Evolutionary conservation across 768 basidiomycete species (phyloP).

Genomic region (Suillus fuscotomentosus): DNA sequence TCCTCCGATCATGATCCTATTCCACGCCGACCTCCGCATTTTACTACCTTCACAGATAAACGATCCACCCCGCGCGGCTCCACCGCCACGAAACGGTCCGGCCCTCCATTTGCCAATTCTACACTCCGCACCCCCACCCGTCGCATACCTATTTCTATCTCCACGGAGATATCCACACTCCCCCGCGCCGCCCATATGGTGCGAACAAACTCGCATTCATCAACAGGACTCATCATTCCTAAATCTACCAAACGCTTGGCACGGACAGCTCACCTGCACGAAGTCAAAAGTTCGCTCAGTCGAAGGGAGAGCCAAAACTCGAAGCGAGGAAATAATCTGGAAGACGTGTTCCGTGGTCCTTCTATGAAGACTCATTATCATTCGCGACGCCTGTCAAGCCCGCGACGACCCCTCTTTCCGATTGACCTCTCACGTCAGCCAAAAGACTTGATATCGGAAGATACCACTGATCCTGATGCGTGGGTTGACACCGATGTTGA

Average conservation of each 20-base stretch:
- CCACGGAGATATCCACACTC: conserved; percentile 27
- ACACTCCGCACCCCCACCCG: conserved; percentile 30
- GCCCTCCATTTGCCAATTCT: not conserved
- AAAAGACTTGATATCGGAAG: conserved; percentile 8
- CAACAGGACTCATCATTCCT: conserved; percentile 15
- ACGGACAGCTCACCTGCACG: conserved; percentile 66
- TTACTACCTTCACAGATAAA: not conserved
- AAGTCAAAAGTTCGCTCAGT: conserved; percentile 39
- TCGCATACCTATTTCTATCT: conserved; percentile 17
- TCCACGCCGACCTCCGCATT: not conserved
- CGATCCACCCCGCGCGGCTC: not conserved
- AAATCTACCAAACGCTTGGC: conserved; percentile 59
- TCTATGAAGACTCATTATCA: not conserved
- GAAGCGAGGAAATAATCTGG: conserved; percentile 15
- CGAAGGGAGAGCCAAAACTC: conserved; percentile 10
- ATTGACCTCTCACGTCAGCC: conserved; percentile 3
- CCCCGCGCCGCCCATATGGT: conserved; percentile 39
- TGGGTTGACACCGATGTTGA: conserved; percentile 44
- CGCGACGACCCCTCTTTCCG: conserved; percentile 12
- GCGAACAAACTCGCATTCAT: conserved; percentile 45
- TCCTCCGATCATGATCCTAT: not conserved
- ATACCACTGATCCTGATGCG: conserved; percentile 21
- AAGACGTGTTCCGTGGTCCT: conserved; percentile 17
- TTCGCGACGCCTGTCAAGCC: not conserved
- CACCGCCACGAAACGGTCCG: not conserved